A percentile compares a stretch with the other conserved stretches of the same genome.
Conservation (phyloP, 352 stramenopile species). For the Pythium phragmiticola region DNA sequence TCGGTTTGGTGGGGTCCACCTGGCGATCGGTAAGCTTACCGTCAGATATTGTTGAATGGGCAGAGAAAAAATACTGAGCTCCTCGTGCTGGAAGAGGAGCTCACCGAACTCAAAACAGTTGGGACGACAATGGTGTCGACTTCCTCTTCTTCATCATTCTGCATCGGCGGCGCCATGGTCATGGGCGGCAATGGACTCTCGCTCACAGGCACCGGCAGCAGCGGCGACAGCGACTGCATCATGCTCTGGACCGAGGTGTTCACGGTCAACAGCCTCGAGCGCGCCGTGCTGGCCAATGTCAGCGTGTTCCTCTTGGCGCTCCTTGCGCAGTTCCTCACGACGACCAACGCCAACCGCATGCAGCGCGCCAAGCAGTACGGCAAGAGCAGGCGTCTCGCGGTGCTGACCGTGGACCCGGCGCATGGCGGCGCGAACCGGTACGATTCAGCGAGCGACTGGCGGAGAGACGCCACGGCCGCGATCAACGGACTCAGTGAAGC, state of each 20-base stretch:
- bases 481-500: conserved; percentile 1
- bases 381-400: conserved; percentile 16
- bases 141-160: conserved; percentile 43
- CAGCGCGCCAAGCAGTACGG: conserved; percentile 40
- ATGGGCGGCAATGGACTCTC: conserved; percentile 66
- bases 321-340: conserved; percentile 60
- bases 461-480: conserved; percentile 1
- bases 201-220: conserved; percentile 39
- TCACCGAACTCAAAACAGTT: not conserved
- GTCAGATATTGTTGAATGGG: conserved; percentile 34
- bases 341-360: conserved; percentile 39
- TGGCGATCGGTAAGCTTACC: conserved; percentile 22
- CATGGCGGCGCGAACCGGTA: not conserved
- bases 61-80: not conserved
- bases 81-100: not conserved
- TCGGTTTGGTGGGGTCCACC: not conserved
- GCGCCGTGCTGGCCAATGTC: conserved; percentile 40
- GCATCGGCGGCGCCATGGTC: conserved; percentile 54
- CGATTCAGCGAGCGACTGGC: conserved; percentile 6
- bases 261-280: conserved; percentile 48
- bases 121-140: not conserved
- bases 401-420: conserved; percentile 11
- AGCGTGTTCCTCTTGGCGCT: conserved; percentile 54
- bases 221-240: conserved; percentile 52
- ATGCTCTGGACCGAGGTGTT: conserved; percentile 62